Evolutionary conservation across 495 filamentous ascomycete genomes (phyloP).

Genomic region (Xylaria bambusicola): DNA sequence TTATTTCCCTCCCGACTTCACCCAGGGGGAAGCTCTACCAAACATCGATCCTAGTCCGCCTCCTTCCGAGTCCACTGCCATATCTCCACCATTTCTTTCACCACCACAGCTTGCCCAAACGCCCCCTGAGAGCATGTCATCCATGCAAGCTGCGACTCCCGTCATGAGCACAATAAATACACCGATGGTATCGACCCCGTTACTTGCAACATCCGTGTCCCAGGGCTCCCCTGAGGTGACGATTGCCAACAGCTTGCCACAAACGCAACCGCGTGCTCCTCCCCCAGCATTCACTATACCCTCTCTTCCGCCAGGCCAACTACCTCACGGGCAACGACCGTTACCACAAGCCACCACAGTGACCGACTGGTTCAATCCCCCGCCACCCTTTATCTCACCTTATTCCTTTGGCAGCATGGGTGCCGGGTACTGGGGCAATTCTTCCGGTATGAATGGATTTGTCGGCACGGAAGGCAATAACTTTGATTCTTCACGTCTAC

Average conservation of each 20-base stretch:
- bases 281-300: constrained; percentile 43
- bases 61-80: constrained; percentile 26
- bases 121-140: constrained; percentile 28
- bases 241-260: constrained; percentile 25
- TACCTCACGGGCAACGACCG: constrained; percentile 40
- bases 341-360: constrained; percentile 36
- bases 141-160: constrained; percentile 21
- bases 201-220: constrained; percentile 27
- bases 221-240: constrained; percentile 29
- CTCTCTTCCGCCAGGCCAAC: constrained; percentile 31
- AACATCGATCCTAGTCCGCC: constrained; percentile 29
- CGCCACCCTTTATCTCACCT: constrained; percentile 54
- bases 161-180: constrained; percentile 25
- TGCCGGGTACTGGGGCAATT: constrained; percentile 46
- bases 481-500: constrained; percentile 30
- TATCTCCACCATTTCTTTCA: constrained; percentile 30
- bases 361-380: constrained; percentile 49
- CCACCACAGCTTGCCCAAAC: constrained; percentile 26
- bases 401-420: constrained; percentile 52
- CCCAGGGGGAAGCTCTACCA: constrained; percentile 31
- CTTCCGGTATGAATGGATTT: constrained; percentile 36
- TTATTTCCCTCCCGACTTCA: constrained; percentile 56
- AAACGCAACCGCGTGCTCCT: constrained; percentile 25
- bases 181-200: constrained; percentile 25
- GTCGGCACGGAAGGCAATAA: constrained; percentile 31